These are phyloP conservation scores for Ilex aquifolium DNA, from an alignment of 257 asterid genomes.

Conservation along the genomic window DNA sequence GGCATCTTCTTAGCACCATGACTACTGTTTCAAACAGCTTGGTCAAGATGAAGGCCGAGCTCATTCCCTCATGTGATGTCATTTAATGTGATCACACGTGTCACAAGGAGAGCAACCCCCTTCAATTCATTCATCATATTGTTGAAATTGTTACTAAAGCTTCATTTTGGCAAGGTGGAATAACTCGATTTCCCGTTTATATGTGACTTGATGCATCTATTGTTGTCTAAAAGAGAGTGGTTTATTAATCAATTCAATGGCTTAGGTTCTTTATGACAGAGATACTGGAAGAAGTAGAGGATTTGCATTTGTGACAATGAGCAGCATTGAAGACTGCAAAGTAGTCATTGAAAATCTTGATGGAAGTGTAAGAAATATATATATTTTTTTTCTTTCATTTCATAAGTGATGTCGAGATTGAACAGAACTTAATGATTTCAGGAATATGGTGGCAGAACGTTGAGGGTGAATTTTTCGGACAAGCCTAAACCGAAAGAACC, in stretches of 20 bases:
- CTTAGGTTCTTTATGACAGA: constrained; percentile 81
- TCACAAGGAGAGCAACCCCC: too few species aligned
- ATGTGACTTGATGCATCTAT: too few species aligned
- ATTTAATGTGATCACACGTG: too few species aligned
- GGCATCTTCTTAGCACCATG: too few species aligned
- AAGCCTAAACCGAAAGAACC: constrained; percentile 85
- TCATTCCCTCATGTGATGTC: too few species aligned
- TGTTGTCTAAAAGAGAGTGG: background rate
- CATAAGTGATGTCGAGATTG: background rate
- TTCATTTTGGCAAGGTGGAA: too few species aligned
- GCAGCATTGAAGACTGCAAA: constrained; percentile 71
- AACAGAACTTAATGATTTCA: constrained; percentile 18
- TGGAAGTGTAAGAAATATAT: constrained; percentile 50
- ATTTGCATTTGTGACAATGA: constrained; percentile 93
- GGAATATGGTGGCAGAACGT: constrained; percentile 86
- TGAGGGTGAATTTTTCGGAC: constrained; percentile 84
- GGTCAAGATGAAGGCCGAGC: too few species aligned
- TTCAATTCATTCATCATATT: too few species aligned
- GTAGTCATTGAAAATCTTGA: constrained; percentile 70
- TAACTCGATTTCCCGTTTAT: too few species aligned
- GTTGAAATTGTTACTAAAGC: too few species aligned
- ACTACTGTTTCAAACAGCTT: too few species aligned
- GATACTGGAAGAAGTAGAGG: constrained; percentile 89
- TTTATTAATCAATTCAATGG: constrained; percentile 4
- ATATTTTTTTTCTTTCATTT: background rate